These are phyloP conservation scores for Moesziomyces antarcticus DNA, from an alignment of 1,284 basidiomycete species.

Conservation along the genomic window DNA sequence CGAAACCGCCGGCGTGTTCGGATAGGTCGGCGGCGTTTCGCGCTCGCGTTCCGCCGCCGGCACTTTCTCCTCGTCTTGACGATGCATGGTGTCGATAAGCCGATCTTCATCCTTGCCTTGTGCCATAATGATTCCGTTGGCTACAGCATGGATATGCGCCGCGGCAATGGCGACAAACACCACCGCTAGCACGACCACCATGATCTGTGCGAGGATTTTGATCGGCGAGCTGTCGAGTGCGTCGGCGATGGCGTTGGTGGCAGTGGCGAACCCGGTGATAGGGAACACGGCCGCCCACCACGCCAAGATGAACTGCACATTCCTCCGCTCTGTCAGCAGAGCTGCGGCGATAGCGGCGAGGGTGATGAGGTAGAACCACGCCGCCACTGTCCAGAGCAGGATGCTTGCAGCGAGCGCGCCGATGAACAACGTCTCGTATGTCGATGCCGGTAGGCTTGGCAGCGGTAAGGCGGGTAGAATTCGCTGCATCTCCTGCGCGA, in stretches of 20 bases:
- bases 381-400: conserved; percentile 30
- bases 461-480: conserved; percentile 11
- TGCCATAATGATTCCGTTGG: conserved; percentile 12
- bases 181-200: conserved; percentile 23
- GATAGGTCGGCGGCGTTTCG: conserved; percentile 19
- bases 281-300: conserved; percentile 53
- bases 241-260: conserved; percentile 19
- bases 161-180: conserved; percentile 10
- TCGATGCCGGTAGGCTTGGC: not conserved
- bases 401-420: conserved; percentile 11
- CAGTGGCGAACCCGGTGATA: conserved; percentile 25
- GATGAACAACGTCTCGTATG: conserved; percentile 9
- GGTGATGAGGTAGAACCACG: conserved; percentile 38
- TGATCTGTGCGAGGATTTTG: conserved; percentile 8
- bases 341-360: conserved; percentile 12
- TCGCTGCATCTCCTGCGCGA: conserved; percentile 5
- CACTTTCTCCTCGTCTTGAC: conserved; percentile 3
- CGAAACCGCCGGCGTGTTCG: conserved; percentile 16
- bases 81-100: conserved; percentile 28
- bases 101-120: conserved; percentile 44
- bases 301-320: conserved; percentile 34
- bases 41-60: not conserved
- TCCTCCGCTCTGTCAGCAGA: not conserved
- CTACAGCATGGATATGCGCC: conserved; percentile 18
- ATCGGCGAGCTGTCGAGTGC: conserved; percentile 12